phyloP scores from a whole-genome alignment of 2,329 filamentous ascomycete genomes.

The Pseudogymnoascus sp. region DNA sequence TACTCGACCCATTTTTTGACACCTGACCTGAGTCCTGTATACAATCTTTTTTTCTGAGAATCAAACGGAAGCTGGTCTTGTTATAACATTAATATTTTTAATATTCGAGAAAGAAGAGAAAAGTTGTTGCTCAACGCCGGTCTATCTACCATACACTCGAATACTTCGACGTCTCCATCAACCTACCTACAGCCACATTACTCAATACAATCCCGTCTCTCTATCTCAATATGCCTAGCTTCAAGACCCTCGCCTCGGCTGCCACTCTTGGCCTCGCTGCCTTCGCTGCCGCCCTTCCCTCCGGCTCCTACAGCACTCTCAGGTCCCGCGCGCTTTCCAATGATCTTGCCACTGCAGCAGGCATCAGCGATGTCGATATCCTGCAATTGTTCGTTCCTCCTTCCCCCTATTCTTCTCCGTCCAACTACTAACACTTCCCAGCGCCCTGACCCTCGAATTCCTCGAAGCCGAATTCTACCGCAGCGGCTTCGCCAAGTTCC shows the following conservation, averaged over 20 bases:
- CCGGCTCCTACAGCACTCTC: conserved; percentile 22
- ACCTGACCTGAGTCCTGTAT: not conserved
- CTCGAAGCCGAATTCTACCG: conserved; percentile 68
- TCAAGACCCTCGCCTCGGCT: conserved; percentile 24
- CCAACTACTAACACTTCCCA: conserved; percentile 25
- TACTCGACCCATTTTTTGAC: conserved; percentile 2
- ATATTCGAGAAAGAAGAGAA: not conserved
- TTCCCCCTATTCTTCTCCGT: not conserved
- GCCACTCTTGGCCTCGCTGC: conserved; percentile 23
- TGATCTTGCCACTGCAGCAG: conserved; percentile 28
- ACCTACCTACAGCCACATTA: conserved; percentile 11
- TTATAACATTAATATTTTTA: conserved; percentile 4
- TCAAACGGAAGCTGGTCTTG: conserved; percentile 1
- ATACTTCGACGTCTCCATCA: conserved; percentile 16
- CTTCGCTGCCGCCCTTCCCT: conserved; percentile 24
- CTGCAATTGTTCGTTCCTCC: conserved; percentile 42
- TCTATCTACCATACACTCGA: conserved; percentile 2
- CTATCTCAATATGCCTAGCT: conserved; percentile 24
- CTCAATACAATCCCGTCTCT: not conserved
- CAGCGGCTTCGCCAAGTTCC: conserved; percentile 62
- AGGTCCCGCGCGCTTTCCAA: conserved; percentile 23
- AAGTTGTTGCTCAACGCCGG: not conserved
- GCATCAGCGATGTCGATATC: conserved; percentile 43
- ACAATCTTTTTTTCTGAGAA: conserved; percentile 2
- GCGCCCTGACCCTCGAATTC: conserved; percentile 66